Percentiles rank a stretch among this genome's conserved stretches.
Evolutionary conservation across 345 rosid species (phyloP).

Genomic region (Nephelium lappaceum): DNA sequence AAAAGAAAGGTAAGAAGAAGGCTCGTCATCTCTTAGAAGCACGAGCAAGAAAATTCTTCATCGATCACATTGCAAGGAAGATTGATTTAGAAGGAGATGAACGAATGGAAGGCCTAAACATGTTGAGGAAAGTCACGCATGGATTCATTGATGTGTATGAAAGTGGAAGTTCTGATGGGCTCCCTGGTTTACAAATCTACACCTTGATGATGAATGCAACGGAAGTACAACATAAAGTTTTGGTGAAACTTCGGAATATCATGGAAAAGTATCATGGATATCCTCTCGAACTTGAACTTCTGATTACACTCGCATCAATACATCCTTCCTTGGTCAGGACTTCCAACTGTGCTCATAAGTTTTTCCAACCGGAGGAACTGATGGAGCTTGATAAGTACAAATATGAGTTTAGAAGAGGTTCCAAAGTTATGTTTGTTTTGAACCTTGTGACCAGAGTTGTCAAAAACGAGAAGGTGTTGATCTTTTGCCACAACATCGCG

Average conservation of each 20-base stretch:
- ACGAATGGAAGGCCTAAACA: conserved; percentile 73
- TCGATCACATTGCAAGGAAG: conserved; percentile 77
- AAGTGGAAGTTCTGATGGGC: conserved; percentile 61
- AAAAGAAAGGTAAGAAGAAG: conserved; percentile 45
- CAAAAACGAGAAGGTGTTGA: conserved; percentile 70
- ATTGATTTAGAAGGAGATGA: conserved; percentile 78
- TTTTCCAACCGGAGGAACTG: conserved; percentile 53
- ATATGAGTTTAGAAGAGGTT: conserved; percentile 64
- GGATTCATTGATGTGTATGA: conserved; percentile 87
- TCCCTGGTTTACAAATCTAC: conserved; percentile 91
- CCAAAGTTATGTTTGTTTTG: conserved; percentile 90
- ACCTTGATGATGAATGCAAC: conserved; percentile 89
- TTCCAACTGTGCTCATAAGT: conserved; percentile 64
- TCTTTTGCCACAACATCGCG: conserved; percentile 94
- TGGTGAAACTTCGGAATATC: conserved; percentile 61
- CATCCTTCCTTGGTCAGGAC: conserved; percentile 83
- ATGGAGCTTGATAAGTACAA: conserved; percentile 57
- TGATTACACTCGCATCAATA: conserved; percentile 84
- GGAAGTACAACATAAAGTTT: conserved; percentile 58
- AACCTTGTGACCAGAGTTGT: conserved; percentile 79
- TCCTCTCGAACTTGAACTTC: conserved; percentile 81
- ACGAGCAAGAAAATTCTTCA: conserved; percentile 80
- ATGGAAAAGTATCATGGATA: conserved; percentile 68
- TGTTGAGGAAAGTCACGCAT: conserved; percentile 73
- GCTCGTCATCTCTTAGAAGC: conserved; percentile 71